Conservation (phyloP, 345 rosid genomes). For the Nasturtium officinale region DNA sequence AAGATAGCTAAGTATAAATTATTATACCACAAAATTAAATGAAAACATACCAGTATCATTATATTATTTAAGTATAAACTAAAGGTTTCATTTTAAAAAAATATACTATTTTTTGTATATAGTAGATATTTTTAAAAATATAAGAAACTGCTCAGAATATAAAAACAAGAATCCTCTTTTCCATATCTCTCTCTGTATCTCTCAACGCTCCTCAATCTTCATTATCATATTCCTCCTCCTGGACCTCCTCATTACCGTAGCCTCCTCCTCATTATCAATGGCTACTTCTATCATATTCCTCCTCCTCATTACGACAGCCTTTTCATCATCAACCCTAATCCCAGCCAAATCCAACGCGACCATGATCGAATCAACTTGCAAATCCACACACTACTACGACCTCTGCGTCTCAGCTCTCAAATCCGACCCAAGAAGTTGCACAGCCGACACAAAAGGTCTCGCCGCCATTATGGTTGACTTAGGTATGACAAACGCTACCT, state of each 20-base stretch:
- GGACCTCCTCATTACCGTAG: too few species aligned
- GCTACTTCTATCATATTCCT: constrained; percentile 31
- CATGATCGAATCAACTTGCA: constrained; percentile 68
- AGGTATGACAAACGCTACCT: constrained; percentile 66
- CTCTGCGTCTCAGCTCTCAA: constrained; percentile 78
- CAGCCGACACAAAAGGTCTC: constrained; percentile 65
- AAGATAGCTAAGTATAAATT: too few species aligned
- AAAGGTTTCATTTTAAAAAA: too few species aligned
- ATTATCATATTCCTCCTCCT: too few species aligned
- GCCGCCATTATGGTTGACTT: constrained; percentile 61
- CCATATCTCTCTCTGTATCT: constrained; percentile 18
- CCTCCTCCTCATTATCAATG: constrained; percentile 21
- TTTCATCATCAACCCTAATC: constrained; percentile 14
- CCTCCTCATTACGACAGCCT: constrained; percentile 34
- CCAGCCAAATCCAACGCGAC: constrained; percentile 35
- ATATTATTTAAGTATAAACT: too few species aligned
- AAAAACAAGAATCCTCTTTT: constrained; percentile 28
- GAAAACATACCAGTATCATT: too few species aligned
- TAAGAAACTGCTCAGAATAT: neutral
- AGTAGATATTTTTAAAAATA: too few species aligned
- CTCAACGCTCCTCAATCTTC: neutral
- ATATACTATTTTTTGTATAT: too few species aligned
- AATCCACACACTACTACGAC: constrained; percentile 62
- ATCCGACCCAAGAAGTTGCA: constrained; percentile 59
- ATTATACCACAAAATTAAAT: too few species aligned